Base-by-base conservation (phyloP, 139 green algal species). In the Marvania coccoides region DNA sequence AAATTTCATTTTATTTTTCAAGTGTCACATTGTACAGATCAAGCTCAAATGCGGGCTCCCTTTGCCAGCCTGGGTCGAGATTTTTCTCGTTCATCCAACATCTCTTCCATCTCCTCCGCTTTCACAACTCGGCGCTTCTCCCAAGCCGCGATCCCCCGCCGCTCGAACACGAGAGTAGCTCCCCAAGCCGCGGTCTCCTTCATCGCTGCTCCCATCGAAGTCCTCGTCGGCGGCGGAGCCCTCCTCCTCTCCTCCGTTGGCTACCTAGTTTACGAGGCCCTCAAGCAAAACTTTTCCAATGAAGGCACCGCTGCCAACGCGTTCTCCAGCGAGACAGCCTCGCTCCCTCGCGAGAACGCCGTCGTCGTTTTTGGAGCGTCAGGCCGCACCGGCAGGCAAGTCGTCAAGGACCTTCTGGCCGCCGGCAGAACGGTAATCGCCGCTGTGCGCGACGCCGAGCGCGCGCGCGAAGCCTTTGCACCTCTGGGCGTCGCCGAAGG, bases 291-390 rank as follows among this genome's bases (percentile, higher is more conserved):
- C n/a, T n/a, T n/a, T n/a, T n/a, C n/a, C n/a, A n/a, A n/a, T n/a
- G n/a, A n/a, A n/a, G n/a, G n/a, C n/a, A n/a, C n/a, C n/a, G n/a
- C n/a, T n/a, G n/a, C n/a, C n/a, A n/a, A n/a, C n/a, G n/a, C n/a
- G n/a, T n/a, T n/a, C n/a, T n/a, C n/a, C n/a, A n/a, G n/a, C n/a
- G n/a, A n/a, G n/a, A n/a, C n/a, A n/a, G n/a, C n/a, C n/a, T n/a
- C 26, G 28, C 63, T 71, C 23, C 69, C 61, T 1, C 71, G 84
- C 0, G 55, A 90, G 58, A 77, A 92, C 63, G 86, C 89, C 1
- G 82, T 95, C 35, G 67, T 96, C 6, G 88, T 96, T 12, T 80
- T 96, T 54, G 89, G 89, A 7, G 77, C 82, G 3, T 85, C 75
- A 5, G 89, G 89, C 30, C 79, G 83, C 10, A 55, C 85, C 36